These are phyloP conservation scores for Fusarium scirpi DNA, from an alignment of 2,329 filamentous ascomycete genomes.

Conservation along the genomic window DNA sequence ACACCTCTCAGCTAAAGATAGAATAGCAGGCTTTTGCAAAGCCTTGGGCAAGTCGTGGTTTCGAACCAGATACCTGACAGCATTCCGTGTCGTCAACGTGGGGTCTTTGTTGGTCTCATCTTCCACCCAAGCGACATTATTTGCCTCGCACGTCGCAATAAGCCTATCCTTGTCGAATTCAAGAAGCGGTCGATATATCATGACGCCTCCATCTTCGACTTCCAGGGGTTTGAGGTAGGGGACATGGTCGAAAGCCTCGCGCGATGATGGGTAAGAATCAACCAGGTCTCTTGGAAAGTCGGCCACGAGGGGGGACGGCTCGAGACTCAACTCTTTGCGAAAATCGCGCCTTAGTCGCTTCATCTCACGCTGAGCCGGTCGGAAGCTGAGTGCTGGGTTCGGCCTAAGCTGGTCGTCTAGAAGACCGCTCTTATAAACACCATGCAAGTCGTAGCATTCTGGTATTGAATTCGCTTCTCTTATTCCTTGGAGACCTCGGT, in stretches of 20 bases:
- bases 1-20: constrained; percentile 69
- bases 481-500: constrained; percentile 81
- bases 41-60: constrained; percentile 74
- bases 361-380: constrained; percentile 48
- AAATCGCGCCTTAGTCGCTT: constrained; percentile 47
- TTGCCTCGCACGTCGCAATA: constrained; percentile 78
- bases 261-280: constrained; percentile 47
- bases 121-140: constrained; percentile 80
- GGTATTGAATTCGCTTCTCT: constrained; percentile 76
- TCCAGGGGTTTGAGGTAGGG: constrained; percentile 53
- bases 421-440: constrained; percentile 75
- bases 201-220: constrained; percentile 74
- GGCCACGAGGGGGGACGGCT: constrained; percentile 28
- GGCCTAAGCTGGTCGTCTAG: constrained; percentile 58
- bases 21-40: constrained; percentile 72
- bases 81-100: constrained; percentile 83
- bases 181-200: constrained; percentile 76
- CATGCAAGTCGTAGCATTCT: constrained; percentile 81
- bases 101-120: constrained; percentile 85
- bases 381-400: constrained; percentile 56
- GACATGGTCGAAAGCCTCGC: constrained; percentile 29
- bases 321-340: constrained; percentile 45
- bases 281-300: constrained; percentile 38
- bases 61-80: constrained; percentile 75
- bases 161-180: constrained; percentile 78